These are phyloP conservation scores for Byssochlamys sp. DNA, from an alignment of 2,329 filamentous ascomycete genomes.

Conservation along the genomic window DNA sequence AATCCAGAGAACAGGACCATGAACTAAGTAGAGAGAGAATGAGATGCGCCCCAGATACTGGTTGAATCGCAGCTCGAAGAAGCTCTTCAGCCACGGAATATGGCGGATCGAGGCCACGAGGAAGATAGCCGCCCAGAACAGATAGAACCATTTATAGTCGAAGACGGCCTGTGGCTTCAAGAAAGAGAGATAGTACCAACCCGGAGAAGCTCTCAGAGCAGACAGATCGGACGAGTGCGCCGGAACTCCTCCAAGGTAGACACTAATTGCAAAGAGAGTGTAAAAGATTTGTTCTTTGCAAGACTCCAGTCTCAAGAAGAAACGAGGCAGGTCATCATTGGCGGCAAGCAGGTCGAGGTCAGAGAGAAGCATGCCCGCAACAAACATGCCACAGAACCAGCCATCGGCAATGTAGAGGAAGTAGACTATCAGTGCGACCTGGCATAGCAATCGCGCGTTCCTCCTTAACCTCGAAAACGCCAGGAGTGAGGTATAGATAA, in stretches of 20 bases:
- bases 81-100: slow-evolving; percentile 48
- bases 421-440: slow-evolving; percentile 49
- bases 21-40: slow-evolving; percentile 55
- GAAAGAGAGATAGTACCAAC: slow-evolving; percentile 52
- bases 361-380: slow-evolving; percentile 52
- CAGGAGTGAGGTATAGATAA: slow-evolving; percentile 49
- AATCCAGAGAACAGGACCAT: slow-evolving; percentile 52
- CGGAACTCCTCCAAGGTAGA: slow-evolving; percentile 55
- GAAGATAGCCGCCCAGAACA: slow-evolving; percentile 52
- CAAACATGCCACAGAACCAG: slow-evolving; percentile 52
- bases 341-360: slow-evolving; percentile 51
- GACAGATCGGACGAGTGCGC: slow-evolving; percentile 41
- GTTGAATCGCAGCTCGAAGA: slow-evolving; percentile 51
- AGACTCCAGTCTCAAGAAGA: slow-evolving; percentile 39
- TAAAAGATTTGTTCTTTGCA: slow-evolving; percentile 46
- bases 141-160: slow-evolving; percentile 59
- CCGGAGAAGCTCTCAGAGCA: slow-evolving; percentile 45
- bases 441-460: slow-evolving; percentile 47
- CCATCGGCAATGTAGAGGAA: slow-evolving; percentile 61
- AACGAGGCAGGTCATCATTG: slow-evolving; percentile 42
- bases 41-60: slow-evolving; percentile 56
- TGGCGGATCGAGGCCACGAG: slow-evolving; percentile 48
- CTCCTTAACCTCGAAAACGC: slow-evolving; percentile 49
- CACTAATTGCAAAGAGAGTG: slow-evolving; percentile 41
- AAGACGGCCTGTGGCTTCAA: slow-evolving; percentile 58